Base-by-base conservation (phyloP, 192 early-diverging fungal species). In the Coemansia sp. region DNA sequence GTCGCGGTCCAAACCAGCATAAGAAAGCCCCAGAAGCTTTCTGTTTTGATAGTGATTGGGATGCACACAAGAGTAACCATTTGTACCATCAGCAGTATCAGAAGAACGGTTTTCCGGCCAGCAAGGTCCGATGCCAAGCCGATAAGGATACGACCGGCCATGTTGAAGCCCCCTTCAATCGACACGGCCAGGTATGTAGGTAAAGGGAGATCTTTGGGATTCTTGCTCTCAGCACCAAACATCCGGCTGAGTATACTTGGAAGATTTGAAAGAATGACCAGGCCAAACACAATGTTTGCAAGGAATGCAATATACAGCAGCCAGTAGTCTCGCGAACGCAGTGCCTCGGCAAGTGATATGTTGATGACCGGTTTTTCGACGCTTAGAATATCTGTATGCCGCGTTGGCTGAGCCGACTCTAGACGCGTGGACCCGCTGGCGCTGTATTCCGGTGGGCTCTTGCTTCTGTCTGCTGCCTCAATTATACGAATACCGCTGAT, bases 21-120 rank as follows among this genome's bases (percentile, higher is more conserved):
- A 39, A 90, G 67, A 70, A 86, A 88, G 2, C 74, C 80, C 51
- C 81, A 72, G 79, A 87, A 90, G 70, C 65, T 82, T 45, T 72
- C 72, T 9, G 58, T 37, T 43, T 79, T 67, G 68, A 92, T 84
- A 8, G 84, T 69, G 49, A 82, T 70, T 13, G 89, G 87, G 2
- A 92, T 62, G 49, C 79, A 66, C 29, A 80, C 84, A 6, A 91
- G 73, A 23, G 85, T 67, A 26, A 85, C 37, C 6, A 84, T 79
- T 64, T 92, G 91, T 34, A 64, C 48, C 1, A 68, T 31, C 61
- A 87, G 82, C 45, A 86, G 85, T 63, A 87, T 56, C 59, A 92
- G 60, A 58, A 89, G 86, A 39, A 81, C 71, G 18, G 82, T 70
- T 72, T 91, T 91, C 72, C 91, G 91, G 25, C 84, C 85, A 4